These are phyloP conservation scores for Polygonum aviculare DNA, from an alignment of 148 eudicot species.

Conservation along the genomic window DNA sequence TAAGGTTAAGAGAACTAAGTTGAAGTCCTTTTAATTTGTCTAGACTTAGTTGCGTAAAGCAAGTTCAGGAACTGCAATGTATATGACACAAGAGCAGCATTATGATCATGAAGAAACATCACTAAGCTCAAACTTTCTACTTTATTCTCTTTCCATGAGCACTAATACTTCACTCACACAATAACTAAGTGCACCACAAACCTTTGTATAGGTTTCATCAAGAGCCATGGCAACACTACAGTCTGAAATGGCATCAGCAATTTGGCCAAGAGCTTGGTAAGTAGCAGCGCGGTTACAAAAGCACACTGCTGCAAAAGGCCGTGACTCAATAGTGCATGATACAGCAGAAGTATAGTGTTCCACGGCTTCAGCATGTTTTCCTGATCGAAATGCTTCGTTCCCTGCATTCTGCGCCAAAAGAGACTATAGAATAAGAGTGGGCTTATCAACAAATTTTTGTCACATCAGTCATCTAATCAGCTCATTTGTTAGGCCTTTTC, in stretches of 20 bases:
- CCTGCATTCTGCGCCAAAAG: slow-evolving; percentile 59
- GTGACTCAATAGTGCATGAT: slow-evolving; percentile 56
- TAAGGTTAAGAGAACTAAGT: not conserved
- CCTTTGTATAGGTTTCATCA: slow-evolving; percentile 68
- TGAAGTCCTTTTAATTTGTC: not conserved
- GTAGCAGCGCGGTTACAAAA: slow-evolving; percentile 94
- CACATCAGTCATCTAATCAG: no score
- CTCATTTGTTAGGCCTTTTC: no score
- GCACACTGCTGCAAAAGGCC: slow-evolving; percentile 86
- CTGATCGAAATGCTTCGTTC: slow-evolving; percentile 70
- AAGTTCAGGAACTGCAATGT: not conserved
- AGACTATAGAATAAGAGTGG: not conserved
- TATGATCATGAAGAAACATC: slow-evolving; percentile 2
- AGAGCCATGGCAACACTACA: slow-evolving; percentile 88
- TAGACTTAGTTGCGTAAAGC: not conserved
- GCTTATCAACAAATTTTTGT: no score
- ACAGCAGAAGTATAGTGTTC: slow-evolving; percentile 78
- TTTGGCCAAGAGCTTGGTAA: slow-evolving; percentile 65
- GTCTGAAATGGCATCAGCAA: slow-evolving; percentile 88
- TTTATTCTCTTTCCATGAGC: not conserved
- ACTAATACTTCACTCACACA: not conserved
- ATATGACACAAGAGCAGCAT: not conserved
- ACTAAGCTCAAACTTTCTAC: not conserved
- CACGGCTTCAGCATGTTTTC: slow-evolving; percentile 73
- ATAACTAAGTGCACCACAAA: slow-evolving; percentile 18